Evolutionary conservation across 2,329 filamentous ascomycete species (phyloP).

Genomic region (Monilinia polystroma): DNA sequence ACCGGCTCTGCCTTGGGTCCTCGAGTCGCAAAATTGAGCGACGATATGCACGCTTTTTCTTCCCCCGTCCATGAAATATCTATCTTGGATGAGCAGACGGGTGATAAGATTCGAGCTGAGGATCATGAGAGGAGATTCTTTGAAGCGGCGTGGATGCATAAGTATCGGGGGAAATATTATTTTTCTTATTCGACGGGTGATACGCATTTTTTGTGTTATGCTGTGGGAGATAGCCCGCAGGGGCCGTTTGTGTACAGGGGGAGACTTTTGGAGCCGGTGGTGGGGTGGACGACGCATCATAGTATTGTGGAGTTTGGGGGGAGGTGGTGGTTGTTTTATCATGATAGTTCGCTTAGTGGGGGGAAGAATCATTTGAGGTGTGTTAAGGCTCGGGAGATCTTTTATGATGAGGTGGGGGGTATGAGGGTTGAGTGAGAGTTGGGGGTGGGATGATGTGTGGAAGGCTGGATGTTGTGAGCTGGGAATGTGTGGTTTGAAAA

Average conservation of each 20-base stretch:
- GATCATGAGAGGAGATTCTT: constrained; percentile 77
- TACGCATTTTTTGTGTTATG: constrained; percentile 72
- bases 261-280: constrained; percentile 69
- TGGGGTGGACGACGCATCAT: constrained; percentile 81
- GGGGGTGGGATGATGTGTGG: neutral
- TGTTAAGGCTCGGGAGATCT: constrained; percentile 74
- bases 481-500: no score
- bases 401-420: constrained; percentile 64
- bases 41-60: constrained; percentile 65
- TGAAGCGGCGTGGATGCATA: constrained; percentile 79
- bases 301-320: constrained; percentile 72
- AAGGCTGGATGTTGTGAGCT: no score
- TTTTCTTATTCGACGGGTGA: constrained; percentile 78
- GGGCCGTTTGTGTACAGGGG: constrained; percentile 74
- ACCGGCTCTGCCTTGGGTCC: constrained; percentile 62
- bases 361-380: constrained; percentile 70
- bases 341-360: constrained; percentile 67
- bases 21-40: constrained; percentile 61
- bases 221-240: constrained; percentile 60
- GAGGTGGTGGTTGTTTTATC: constrained; percentile 74
- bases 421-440: constrained; percentile 46
- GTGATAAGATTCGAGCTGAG: constrained; percentile 58
- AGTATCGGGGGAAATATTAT: constrained; percentile 67
- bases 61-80: constrained; percentile 56
- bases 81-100: constrained; percentile 60